Evolutionary conservation across 2,329 filamentous ascomycete species (phyloP).

Genomic region (Diaporthe citrichinensis): DNA sequence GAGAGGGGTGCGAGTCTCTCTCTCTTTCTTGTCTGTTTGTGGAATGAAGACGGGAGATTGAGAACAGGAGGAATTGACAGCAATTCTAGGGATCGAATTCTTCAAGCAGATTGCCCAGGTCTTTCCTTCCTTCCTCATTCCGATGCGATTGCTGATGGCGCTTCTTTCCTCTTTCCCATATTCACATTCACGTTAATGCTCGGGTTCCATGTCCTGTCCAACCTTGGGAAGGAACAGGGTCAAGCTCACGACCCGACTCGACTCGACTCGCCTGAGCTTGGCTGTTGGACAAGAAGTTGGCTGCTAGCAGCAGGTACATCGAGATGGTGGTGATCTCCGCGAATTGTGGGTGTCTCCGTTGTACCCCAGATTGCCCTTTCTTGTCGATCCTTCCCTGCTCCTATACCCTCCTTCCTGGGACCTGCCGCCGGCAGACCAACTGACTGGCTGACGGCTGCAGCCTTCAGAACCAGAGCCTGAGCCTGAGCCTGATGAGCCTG

Average conservation of each 20-base stretch:
- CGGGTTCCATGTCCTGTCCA: not conserved
- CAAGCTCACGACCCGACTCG: not conserved
- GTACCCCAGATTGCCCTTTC: not conserved
- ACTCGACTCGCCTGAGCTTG: not conserved
- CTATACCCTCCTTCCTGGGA: conserved; percentile 34
- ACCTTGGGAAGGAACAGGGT: not conserved
- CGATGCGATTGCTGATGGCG: not conserved
- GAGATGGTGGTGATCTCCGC: not conserved
- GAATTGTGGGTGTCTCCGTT: not conserved
- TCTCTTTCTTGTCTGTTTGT: not conserved
- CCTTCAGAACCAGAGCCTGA: conserved; percentile 4
- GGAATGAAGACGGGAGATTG: conserved; percentile 24
- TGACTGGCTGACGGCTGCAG: conserved; percentile 1
- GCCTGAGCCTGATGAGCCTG: conserved; percentile 9
- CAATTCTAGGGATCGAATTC: not conserved
- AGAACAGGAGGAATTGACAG: not conserved
- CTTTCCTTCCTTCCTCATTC: not conserved
- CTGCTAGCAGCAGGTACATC: not conserved
- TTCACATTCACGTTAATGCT: not conserved
- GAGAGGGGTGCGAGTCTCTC: not conserved
- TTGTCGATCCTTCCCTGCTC: conserved; percentile 2
- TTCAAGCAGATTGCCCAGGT: not conserved
- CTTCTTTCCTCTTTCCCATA: not conserved
- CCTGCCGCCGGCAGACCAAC: not conserved
- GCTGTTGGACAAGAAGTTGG: not conserved